Conservation (phyloP, 352 stramenopile genomes). For the Pythium scleroteichum region DNA sequence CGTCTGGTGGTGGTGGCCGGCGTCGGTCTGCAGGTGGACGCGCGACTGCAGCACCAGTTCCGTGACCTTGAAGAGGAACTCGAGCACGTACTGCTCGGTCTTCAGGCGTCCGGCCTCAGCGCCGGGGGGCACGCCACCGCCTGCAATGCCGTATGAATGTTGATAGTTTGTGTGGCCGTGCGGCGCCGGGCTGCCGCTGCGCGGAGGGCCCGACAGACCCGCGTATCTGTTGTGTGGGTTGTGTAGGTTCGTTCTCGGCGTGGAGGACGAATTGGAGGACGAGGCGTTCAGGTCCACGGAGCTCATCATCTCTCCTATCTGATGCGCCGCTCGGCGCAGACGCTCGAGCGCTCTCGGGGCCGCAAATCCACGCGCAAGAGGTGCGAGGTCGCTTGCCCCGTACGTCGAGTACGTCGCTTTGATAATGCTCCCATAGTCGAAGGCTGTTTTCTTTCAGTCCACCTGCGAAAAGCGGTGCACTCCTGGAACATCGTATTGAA, state of each 20-base stretch:
- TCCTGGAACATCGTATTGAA: conserved; percentile 19
- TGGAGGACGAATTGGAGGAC: conserved; percentile 19
- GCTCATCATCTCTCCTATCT: conserved; percentile 28
- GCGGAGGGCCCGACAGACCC: background rate
- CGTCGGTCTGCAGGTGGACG: conserved; percentile 63
- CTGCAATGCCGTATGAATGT: conserved; percentile 5
- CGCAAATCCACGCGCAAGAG: background rate
- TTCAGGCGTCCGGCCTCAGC: conserved; percentile 62
- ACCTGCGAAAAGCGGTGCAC: conserved; percentile 12
- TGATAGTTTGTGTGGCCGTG: conserved; percentile 6
- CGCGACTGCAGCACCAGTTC: conserved; percentile 84
- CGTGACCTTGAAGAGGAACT: conserved; percentile 82
- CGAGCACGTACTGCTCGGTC: conserved; percentile 83
- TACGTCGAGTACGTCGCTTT: background rate
- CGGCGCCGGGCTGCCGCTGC: conserved; percentile 17
- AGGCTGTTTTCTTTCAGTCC: conserved; percentile 27
- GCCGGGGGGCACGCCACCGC: conserved; percentile 9
- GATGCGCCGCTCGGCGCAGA: background rate
- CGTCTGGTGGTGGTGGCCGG: conserved; percentile 34
- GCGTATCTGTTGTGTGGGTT: conserved; percentile 19
- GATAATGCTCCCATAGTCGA: conserved; percentile 11
- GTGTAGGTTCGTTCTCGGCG: conserved; percentile 21
- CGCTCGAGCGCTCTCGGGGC: no score
- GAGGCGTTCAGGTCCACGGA: conserved; percentile 28
- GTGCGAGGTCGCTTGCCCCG: no score